These are phyloP conservation scores for Saprolegnia diclina DNA, from an alignment of 352 stramenopile genomes.

Conservation along the genomic window DNA sequence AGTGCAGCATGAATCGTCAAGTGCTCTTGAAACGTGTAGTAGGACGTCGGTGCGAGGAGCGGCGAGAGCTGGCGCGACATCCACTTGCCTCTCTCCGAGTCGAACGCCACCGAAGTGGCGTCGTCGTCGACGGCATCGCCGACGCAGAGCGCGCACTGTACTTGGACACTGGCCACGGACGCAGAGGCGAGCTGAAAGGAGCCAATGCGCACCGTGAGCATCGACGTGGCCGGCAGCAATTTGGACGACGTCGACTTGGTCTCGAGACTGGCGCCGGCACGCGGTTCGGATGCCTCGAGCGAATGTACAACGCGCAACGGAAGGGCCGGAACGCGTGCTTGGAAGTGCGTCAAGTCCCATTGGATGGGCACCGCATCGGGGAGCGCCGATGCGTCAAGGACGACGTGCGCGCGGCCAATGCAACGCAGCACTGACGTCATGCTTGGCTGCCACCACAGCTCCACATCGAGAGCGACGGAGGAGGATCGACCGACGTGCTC, in stretches of 20 bases:
- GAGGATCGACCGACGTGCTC: background rate
- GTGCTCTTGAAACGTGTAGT: constrained; percentile 1
- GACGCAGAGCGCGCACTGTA: constrained; percentile 1
- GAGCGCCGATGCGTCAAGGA: background rate
- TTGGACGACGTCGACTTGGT: background rate
- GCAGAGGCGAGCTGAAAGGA: constrained; percentile 6
- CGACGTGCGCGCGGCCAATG: background rate
- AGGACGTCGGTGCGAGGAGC: background rate
- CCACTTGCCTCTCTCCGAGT: background rate
- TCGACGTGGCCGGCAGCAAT: constrained; percentile 13
- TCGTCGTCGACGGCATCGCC: background rate
- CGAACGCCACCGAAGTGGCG: background rate
- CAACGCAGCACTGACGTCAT: background rate
- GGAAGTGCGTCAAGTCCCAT: background rate
- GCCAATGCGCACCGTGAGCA: background rate
- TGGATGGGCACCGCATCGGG: constrained; percentile 1
- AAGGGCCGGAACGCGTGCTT: background rate
- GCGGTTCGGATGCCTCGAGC: background rate
- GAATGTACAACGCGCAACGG: constrained; percentile 7
- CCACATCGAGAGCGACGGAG: background rate
- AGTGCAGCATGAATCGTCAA: constrained; percentile 17
- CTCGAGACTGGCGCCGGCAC: background rate
- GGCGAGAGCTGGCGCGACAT: constrained; percentile 10
- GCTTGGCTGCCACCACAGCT: constrained; percentile 8
- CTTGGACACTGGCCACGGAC: background rate